A percentile compares a stretch with the other conserved stretches of the same genome.
Conservation (phyloP, 345 rosid species). For the Euphorbia tirucalli region DNA sequence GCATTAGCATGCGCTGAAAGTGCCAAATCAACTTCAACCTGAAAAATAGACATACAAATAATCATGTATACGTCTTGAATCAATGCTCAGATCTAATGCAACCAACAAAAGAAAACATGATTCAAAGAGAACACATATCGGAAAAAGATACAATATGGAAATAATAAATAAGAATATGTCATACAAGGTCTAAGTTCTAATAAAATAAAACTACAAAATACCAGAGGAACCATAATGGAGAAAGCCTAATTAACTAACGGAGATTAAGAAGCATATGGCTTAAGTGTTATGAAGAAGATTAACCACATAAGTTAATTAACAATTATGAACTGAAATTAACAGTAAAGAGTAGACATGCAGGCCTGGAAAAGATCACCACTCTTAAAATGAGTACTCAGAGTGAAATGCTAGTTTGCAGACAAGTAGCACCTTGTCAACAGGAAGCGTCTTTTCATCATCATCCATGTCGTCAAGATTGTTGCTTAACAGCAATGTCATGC, state of each 20-base stretch:
- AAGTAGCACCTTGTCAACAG: slow-evolving; percentile 78
- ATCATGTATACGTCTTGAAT: background rate
- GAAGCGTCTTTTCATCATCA: slow-evolving; percentile 93
- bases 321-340: background rate
- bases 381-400: background rate
- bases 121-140: background rate
- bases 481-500: slow-evolving; percentile 88
- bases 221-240: background rate
- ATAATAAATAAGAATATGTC: background rate
- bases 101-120: background rate
- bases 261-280: slow-evolving; percentile 6
- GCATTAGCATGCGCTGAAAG: slow-evolving; percentile 97
- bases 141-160: background rate
- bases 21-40: slow-evolving; percentile 98
- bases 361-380: background rate
- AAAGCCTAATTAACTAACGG: background rate
- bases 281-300: slow-evolving; percentile 1
- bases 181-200: background rate
- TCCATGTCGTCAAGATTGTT: slow-evolving; percentile 99
- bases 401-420: slow-evolving; percentile 3
- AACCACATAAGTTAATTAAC: slow-evolving; percentile 5
- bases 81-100: background rate
- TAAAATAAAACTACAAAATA: background rate
- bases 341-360: slow-evolving; percentile 3
- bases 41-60: background rate